These are phyloP conservation scores for Tolypocladium tropicale DNA, from an alignment of 2,329 filamentous ascomycete genomes.

Conservation along the genomic window DNA sequence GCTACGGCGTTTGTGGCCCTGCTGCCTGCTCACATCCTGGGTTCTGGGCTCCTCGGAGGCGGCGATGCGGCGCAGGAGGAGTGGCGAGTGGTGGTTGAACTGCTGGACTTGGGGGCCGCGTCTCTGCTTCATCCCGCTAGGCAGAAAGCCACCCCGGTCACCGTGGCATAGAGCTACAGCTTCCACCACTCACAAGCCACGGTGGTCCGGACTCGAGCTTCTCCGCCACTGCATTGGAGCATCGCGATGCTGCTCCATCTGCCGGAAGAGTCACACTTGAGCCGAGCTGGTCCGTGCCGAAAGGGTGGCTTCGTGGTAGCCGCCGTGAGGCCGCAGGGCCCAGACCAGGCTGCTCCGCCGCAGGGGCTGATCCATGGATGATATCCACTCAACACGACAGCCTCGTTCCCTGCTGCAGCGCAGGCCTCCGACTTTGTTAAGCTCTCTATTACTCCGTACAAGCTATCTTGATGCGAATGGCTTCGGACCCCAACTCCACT, in stretches of 20 bases:
- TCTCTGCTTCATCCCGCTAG: too few species aligned
- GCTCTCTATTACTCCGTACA: background rate
- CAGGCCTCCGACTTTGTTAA: too few species aligned
- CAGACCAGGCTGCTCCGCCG: background rate
- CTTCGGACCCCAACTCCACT: background rate
- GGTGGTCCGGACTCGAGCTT: background rate
- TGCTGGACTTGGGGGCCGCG: too few species aligned
- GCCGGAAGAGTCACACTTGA: background rate
- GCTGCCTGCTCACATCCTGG: background rate
- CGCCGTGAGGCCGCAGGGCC: background rate
- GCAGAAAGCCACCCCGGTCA: background rate
- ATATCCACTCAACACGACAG: background rate
- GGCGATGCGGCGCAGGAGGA: background rate
- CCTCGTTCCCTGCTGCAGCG: background rate
- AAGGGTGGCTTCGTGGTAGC: background rate
- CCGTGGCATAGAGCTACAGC: background rate
- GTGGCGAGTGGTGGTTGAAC: background rate
- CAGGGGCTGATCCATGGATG: too few species aligned
- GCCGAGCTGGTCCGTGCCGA: background rate
- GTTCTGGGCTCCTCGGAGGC: background rate
- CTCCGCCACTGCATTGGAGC: background rate
- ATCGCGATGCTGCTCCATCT: background rate
- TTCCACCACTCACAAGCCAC: background rate
- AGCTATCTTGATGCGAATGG: background rate
- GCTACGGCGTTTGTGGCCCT: background rate